A percentile compares a stretch with the other conserved stretches of the same genome.
Conservation (phyloP, 1,284 basidiomycete species). For the Heliocybe sulcata region DNA sequence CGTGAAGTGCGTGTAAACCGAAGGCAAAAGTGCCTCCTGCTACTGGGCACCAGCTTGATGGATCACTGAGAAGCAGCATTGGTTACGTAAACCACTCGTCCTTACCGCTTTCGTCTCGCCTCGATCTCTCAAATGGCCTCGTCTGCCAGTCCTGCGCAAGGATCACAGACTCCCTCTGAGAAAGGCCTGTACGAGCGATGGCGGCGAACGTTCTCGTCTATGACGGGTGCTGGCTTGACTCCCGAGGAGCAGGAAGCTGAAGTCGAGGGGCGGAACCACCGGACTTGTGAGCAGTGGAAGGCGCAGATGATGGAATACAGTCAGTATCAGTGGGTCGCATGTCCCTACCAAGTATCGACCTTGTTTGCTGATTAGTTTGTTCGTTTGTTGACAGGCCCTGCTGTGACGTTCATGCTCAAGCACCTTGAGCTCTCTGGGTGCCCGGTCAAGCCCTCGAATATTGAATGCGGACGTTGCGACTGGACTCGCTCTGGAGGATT, state of each 20-base stretch:
- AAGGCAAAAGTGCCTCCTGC: too few relatives aligned
- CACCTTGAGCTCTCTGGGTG: conserved; percentile 74
- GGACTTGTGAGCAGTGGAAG: conserved; percentile 53
- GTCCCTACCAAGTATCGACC: conserved; percentile 4
- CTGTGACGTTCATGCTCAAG: conserved; percentile 84
- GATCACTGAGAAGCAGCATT: not conserved
- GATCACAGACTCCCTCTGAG: conserved; percentile 3
- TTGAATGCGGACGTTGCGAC: conserved; percentile 82
- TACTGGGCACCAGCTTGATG: not conserved
- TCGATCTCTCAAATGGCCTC: not conserved
- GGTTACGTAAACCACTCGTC: not conserved
- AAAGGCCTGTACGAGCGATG: conserved; percentile 42
- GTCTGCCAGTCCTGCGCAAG: not conserved
- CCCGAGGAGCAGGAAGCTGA: conserved; percentile 40
- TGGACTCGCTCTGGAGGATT: conserved; percentile 76
- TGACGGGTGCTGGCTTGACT: conserved; percentile 51
- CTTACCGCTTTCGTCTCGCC: not conserved
- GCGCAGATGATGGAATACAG: conserved; percentile 45
- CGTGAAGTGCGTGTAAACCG: too few relatives aligned
- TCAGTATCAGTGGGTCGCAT: conserved; percentile 24
- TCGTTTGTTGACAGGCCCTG: conserved; percentile 51
- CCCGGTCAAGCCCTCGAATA: conserved; percentile 57
- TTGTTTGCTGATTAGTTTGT: not conserved
- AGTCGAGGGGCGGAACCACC: conserved; percentile 32
- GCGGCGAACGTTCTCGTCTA: conserved; percentile 41